A percentile compares a stretch with the other conserved stretches of the same genome.
Evolutionary conservation across 192 early-diverging fungal species (phyloP).

Genomic region (Entomortierella chlamydospora): DNA sequence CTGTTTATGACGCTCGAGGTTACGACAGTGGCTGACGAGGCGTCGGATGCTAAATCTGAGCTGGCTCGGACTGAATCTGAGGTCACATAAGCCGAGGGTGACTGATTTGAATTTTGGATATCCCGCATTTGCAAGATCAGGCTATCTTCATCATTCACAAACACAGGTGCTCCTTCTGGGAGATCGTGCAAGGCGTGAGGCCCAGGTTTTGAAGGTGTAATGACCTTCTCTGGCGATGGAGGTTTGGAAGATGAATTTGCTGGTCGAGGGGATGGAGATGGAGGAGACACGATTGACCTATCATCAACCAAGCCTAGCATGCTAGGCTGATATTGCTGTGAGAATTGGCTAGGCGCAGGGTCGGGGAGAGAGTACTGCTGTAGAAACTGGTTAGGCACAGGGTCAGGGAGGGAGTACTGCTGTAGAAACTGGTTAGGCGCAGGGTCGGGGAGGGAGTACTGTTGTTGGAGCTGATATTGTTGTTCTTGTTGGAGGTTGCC

Average conservation of each 20-base stretch:
- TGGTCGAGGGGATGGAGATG: neutral
- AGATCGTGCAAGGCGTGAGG: slow-evolving; percentile 44
- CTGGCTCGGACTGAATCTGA: too few species aligned
- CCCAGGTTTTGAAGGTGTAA: slow-evolving; percentile 17
- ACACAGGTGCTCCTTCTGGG: slow-evolving; percentile 18
- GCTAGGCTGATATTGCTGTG: neutral
- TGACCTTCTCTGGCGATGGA: neutral
- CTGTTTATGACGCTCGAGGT: neutral
- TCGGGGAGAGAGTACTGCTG: neutral
- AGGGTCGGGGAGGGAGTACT: slow-evolving; percentile 3
- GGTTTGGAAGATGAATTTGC: neutral
- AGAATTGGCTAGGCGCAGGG: neutral
- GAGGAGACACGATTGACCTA: neutral
- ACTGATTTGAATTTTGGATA: neutral
- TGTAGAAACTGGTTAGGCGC: slow-evolving; percentile 15
- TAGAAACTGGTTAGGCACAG: neutral
- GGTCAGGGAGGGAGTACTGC: too few species aligned
- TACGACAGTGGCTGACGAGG: neutral
- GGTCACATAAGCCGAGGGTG: neutral
- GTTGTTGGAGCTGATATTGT: slow-evolving; percentile 22
- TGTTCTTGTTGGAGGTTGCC: neutral
- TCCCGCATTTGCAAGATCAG: neutral
- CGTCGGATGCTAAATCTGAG: too few species aligned
- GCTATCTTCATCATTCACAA: slow-evolving; percentile 21
- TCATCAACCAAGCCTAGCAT: neutral